Conservation (phyloP, 129 eudicot genomes). For the Flaveria sonorensis region DNA sequence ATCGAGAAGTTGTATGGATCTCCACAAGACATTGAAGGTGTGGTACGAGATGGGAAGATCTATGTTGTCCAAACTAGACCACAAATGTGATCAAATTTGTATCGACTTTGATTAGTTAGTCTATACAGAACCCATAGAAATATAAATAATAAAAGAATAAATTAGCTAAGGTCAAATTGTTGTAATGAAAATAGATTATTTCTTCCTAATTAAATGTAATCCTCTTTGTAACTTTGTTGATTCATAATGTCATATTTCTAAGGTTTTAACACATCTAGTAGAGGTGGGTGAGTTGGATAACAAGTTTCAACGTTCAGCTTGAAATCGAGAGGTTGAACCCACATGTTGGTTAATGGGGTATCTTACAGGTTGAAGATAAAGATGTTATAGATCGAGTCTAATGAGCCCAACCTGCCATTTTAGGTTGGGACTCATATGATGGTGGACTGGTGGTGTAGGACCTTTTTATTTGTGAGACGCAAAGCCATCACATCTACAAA, state of each 20-base stretch:
- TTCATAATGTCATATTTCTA: background rate
- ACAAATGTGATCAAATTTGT: slow-evolving; percentile 60
- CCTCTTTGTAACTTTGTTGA: slow-evolving; percentile 10
- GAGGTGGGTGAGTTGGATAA: background rate
- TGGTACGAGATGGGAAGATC: slow-evolving; percentile 80
- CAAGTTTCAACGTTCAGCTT: background rate
- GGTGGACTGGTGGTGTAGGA: too few species aligned
- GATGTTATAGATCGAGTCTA: too few species aligned
- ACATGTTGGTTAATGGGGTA: too few species aligned
- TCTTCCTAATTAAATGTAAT: slow-evolving; percentile 12
- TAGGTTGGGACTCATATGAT: too few species aligned
- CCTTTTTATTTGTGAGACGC: too few species aligned
- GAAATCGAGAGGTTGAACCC: background rate
- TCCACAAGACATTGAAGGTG: slow-evolving; percentile 96
- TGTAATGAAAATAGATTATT: slow-evolving; percentile 26
- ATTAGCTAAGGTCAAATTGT: slow-evolving; percentile 1
- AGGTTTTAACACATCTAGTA: background rate
- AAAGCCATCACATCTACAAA: too few species aligned
- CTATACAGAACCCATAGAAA: background rate
- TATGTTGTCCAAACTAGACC: slow-evolving; percentile 97
- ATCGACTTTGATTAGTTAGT: slow-evolving; percentile 12
- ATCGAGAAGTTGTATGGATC: slow-evolving; percentile 92
- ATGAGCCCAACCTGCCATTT: too few species aligned
- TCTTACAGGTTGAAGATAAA: background rate
- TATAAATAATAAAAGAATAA: slow-evolving; percentile 32